phyloP scores from a whole-genome alignment of 129 eudicot species.

The Daucus carota region DH1_v3.0 NC_030384.2:50015501-50016000 shows the following conservation, averaged over 20 bases:
- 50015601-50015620: neutral
- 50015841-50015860: constrained; percentile 33
- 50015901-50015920: constrained; percentile 45
- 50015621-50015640: neutral
- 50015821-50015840: constrained; percentile 13
- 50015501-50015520: neutral
- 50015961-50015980: constrained; percentile 1
- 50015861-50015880: constrained; percentile 66
- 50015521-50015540: neutral
- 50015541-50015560: neutral
- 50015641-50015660: neutral
- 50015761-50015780: constrained; percentile 61
- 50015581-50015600: neutral
- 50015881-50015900: constrained; percentile 89
- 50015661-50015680: neutral
- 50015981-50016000: neutral
- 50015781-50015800: constrained; percentile 70
- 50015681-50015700: neutral
- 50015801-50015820: constrained; percentile 38
- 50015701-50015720: neutral
- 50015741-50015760: constrained; percentile 70
- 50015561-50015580: neutral
- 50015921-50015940: constrained; percentile 52
- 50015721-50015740: constrained; percentile 74
- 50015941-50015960: constrained; percentile 71